Conservation (phyloP, 495 filamentous ascomycete species). For the Neurospora sp. region DNA sequence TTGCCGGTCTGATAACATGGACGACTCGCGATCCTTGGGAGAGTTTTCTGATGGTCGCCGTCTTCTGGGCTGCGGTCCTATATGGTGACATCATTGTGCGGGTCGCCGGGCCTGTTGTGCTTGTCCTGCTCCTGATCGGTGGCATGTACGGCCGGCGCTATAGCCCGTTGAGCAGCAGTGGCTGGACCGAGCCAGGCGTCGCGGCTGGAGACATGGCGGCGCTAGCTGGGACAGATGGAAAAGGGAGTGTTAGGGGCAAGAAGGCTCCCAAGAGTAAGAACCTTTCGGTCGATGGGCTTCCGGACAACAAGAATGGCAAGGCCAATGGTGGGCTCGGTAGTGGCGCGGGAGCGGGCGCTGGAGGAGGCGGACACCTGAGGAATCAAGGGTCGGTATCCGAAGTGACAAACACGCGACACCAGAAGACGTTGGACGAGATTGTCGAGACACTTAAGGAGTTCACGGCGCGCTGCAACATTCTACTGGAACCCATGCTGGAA, state of each 20-base stretch:
- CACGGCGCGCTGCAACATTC: slow-evolving; percentile 79
- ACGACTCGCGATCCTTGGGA: slow-evolving; percentile 90
- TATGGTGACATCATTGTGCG: slow-evolving; percentile 78
- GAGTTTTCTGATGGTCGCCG: slow-evolving; percentile 78
- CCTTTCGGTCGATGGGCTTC: slow-evolving; percentile 23
- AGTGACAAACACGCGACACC: slow-evolving; percentile 52
- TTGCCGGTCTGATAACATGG: slow-evolving; percentile 83
- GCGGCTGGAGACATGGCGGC: slow-evolving; percentile 12
- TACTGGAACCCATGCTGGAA: slow-evolving; percentile 78
- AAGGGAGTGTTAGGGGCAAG: slow-evolving; percentile 9
- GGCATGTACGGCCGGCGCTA: slow-evolving; percentile 91
- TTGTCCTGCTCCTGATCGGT: slow-evolving; percentile 68
- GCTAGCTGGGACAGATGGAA: slow-evolving; percentile 5
- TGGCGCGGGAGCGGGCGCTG: slow-evolving; percentile 11
- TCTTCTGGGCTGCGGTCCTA: slow-evolving; percentile 75
- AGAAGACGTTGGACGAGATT: slow-evolving; percentile 87
- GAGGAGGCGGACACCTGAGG: slow-evolving; percentile 39
- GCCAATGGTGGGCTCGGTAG: slow-evolving; percentile 18
- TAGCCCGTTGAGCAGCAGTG: slow-evolving; percentile 77
- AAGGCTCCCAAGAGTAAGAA: slow-evolving; percentile 22
- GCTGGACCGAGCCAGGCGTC: slow-evolving; percentile 46
- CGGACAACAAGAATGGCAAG: slow-evolving; percentile 40
- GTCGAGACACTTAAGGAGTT: slow-evolving; percentile 84
- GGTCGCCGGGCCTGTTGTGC: slow-evolving; percentile 70
- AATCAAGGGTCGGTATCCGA: slow-evolving; percentile 43